phyloP scores from a whole-genome alignment of 1,139 yeast genomes.

The Lodderomyces theae region DNA sequence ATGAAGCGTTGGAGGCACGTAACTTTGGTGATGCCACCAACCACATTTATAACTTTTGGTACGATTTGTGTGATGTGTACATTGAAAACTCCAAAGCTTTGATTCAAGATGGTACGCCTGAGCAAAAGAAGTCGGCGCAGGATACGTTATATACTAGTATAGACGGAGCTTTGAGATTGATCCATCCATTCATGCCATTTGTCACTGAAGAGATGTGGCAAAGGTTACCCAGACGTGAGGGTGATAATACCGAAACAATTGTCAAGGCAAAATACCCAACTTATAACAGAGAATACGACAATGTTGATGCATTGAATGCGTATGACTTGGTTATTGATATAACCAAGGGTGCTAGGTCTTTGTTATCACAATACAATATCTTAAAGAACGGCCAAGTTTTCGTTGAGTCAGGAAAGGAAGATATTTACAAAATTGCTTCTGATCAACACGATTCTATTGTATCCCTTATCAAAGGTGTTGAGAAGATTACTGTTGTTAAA shows the following conservation, averaged over 20 bases:
- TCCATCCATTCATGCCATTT: constrained; percentile 98
- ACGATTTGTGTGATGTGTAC: constrained; percentile 94
- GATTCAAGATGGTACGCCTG: constrained; percentile 85
- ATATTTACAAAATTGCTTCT: constrained; percentile 50
- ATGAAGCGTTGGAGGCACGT: constrained; percentile 71
- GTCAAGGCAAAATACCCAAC: constrained; percentile 78
- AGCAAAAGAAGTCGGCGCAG: constrained; percentile 83
- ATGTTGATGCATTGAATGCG: constrained; percentile 62
- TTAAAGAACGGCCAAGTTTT: constrained; percentile 82
- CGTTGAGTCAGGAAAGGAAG: constrained; percentile 62
- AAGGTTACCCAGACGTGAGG: constrained; percentile 85
- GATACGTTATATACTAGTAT: constrained; percentile 91
- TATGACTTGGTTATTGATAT: constrained; percentile 83
- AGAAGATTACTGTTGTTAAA: constrained; percentile 61
- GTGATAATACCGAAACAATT: constrained; percentile 70
- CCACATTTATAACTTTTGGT: constrained; percentile 91
- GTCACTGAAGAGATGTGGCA: constrained; percentile 99
- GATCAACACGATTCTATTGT: constrained; percentile 82
- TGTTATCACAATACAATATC: constrained; percentile 85
- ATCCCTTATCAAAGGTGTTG: constrained; percentile 88
- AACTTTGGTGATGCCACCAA: constrained; percentile 88
- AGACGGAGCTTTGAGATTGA: constrained; percentile 86
- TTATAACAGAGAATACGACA: constrained; percentile 57
- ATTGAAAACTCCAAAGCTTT: constrained; percentile 94
- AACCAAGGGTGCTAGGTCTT: constrained; percentile 89